Evolutionary conservation across 1,284 basidiomycete genomes (phyloP), one percentile per base, ranked within the genome.

Genomic region (Lignosus rhinocerotis): DNA sequence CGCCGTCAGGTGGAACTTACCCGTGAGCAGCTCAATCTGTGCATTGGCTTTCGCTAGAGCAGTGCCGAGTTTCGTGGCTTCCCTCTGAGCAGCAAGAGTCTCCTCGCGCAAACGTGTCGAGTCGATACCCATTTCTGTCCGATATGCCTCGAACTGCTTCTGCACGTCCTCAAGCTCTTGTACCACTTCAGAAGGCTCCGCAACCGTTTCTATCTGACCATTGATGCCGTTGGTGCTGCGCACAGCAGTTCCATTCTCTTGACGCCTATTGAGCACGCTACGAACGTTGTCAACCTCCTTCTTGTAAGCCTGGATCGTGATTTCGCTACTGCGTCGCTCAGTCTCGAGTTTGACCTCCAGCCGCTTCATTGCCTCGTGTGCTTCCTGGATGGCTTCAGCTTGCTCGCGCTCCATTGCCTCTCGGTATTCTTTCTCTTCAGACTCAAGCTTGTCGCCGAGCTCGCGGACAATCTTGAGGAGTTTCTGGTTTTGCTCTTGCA

Each of bases 401-500:
- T 93, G 88, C 67, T 93, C 92, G 59, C 80, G 80, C 67, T 86
- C 85, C 70, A 84, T 81, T 6, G 77, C 75, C 46, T 82, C 86
- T 44, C 81, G 79, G 62, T 89, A 87, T 33, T 88, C 86, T 61
- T 79, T 79, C 73, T 94, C 91, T 63, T 90, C 88, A 1, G 77
- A 77, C 71, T 94, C 92, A 78, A 95, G 83, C 76, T 89, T 89
- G 38, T 80, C 75, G 8, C 87, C 90, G 33, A 95, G 78, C 60
- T 93, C 90, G 21, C 96, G 83, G 8, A 91, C 88, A 60, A 97
- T 87, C 69, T 84, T 87, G 33, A 99, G 78, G 9, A 98, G 78
- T 65, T 91, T 90, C 73, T 91, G 87, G 72, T 99, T 99, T 76
- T 97, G 94, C 50, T 88, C 84, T 68, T 97, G 94, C 31, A 99